phyloP scores from a whole-genome alignment of 164 flowering plant genomes.

The Annona squamosa region DNA sequence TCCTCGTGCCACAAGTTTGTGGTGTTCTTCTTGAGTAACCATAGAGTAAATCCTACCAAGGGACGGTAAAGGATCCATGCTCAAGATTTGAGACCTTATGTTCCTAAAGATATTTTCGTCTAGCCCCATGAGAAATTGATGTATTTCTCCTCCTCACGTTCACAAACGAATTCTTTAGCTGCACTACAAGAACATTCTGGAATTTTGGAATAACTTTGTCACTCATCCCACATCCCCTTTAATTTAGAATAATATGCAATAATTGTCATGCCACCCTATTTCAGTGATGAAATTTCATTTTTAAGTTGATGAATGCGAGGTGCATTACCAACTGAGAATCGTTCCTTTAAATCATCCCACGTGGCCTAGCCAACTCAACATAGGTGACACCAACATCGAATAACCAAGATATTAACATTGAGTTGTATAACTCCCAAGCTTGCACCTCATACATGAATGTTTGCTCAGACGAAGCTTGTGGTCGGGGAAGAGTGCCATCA shows the following conservation, averaged over 20 bases:
- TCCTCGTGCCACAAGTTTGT: neutral
- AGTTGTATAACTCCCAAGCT: neutral
- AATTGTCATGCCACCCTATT: neutral
- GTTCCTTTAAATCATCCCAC: neutral
- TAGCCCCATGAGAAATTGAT: neutral
- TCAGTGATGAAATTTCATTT: neutral
- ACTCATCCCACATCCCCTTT: neutral
- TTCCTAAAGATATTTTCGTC: neutral
- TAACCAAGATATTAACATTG: neutral
- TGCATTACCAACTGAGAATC: neutral
- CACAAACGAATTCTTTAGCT: neutral
- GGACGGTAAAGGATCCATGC: too few relatives aligned
- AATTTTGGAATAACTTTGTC: neutral
- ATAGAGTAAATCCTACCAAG: too few relatives aligned
- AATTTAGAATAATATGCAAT: too few relatives aligned
- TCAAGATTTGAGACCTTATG: neutral
- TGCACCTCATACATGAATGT: neutral
- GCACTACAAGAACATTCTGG: neutral
- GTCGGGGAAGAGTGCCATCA: neutral
- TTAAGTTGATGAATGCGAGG: neutral
- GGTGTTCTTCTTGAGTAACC: too few relatives aligned
- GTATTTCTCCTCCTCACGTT: neutral
- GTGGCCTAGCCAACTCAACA: neutral
- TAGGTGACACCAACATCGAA: neutral
- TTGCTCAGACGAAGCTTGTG: neutral